phyloP scores from a whole-genome alignment of 805 yeast species.

The Wickerhamiella slavikovae region DNA sequence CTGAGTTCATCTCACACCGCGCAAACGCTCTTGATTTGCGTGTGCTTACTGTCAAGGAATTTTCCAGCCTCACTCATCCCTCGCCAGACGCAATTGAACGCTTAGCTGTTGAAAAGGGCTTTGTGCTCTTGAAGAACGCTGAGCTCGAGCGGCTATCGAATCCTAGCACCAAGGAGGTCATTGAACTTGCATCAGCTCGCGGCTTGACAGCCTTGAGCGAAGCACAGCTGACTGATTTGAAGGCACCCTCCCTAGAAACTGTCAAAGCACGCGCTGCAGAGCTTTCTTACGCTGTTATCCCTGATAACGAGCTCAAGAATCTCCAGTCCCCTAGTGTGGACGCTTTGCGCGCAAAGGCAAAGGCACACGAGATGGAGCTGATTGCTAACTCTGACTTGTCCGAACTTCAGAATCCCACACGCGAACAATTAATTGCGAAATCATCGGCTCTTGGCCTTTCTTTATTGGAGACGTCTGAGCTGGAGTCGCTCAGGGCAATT shows the following conservation, averaged over 20 bases:
- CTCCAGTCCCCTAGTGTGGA: conserved; percentile 1
- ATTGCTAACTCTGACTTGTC: neutral
- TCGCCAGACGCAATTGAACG: neutral
- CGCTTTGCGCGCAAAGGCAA: neutral
- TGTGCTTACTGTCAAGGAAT: neutral
- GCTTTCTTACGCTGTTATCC: neutral
- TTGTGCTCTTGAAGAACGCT: conserved; percentile 1
- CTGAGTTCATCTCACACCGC: neutral
- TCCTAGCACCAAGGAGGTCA: conserved; percentile 1
- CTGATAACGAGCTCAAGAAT: conserved; percentile 1
- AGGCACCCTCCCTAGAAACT: conserved; percentile 3
- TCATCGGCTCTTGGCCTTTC: neutral
- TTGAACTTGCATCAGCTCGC: neutral
- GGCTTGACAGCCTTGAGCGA: conserved; percentile 10
- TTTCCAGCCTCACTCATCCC: neutral
- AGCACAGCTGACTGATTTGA: conserved; percentile 3
- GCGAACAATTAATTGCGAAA: neutral
- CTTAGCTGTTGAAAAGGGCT: neutral
- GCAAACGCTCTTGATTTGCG: neutral
- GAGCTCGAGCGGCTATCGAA: conserved; percentile 1
- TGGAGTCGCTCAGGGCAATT: conserved; percentile 5
- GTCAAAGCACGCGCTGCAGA: neutral
- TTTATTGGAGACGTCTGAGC: too few relatives aligned
- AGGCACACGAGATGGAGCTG: neutral
- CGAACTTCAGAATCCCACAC: neutral